Percentiles rank a stretch among this genome's conserved stretches.
These are phyloP conservation scores for Cytospora paraplurivora DNA, from an alignment of 2,329 filamentous ascomycete genomes.

Conservation along the genomic window DNA sequence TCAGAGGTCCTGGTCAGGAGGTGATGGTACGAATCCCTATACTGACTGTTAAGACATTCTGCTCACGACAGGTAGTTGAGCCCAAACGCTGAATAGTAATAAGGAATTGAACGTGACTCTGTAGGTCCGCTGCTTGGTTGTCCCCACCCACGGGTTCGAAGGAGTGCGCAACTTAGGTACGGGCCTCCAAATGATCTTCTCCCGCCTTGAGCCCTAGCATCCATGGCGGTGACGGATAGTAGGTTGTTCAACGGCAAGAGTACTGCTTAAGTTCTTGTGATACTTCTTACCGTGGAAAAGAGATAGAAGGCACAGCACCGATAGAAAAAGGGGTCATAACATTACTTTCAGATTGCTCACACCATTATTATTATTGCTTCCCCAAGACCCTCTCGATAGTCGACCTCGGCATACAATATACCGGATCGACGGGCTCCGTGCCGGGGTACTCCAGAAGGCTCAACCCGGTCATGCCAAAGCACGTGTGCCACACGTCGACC, in stretches of 20 bases:
- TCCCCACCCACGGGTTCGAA: conserved; percentile 6
- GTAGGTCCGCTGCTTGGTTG: conserved; percentile 21
- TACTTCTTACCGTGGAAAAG: background rate
- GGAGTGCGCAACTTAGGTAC: conserved; percentile 20
- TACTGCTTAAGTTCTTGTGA: background rate
- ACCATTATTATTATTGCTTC: conserved; percentile 34
- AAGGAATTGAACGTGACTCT: background rate
- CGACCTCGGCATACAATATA: conserved; percentile 79
- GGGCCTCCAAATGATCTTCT: conserved; percentile 51
- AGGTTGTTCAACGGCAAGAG: conserved; percentile 72
- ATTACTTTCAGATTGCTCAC: conserved; percentile 2
- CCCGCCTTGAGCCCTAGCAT: conserved; percentile 71
- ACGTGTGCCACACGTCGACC: conserved; percentile 96
- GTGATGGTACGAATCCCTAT: background rate
- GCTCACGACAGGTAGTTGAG: background rate
- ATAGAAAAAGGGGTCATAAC: conserved; percentile 17
- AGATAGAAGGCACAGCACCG: background rate
- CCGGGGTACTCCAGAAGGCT: conserved; percentile 80
- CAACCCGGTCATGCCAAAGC: conserved; percentile 85
- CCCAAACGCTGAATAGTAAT: background rate
- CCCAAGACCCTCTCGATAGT: conserved; percentile 63
- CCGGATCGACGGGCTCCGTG: conserved; percentile 78
- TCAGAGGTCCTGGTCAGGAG: background rate
- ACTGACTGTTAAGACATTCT: background rate
- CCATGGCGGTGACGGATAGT: conserved; percentile 51